Evolutionary conservation across 75 land plant genomes (phyloP).

Genomic region (Picea sitchensis): DNA sequence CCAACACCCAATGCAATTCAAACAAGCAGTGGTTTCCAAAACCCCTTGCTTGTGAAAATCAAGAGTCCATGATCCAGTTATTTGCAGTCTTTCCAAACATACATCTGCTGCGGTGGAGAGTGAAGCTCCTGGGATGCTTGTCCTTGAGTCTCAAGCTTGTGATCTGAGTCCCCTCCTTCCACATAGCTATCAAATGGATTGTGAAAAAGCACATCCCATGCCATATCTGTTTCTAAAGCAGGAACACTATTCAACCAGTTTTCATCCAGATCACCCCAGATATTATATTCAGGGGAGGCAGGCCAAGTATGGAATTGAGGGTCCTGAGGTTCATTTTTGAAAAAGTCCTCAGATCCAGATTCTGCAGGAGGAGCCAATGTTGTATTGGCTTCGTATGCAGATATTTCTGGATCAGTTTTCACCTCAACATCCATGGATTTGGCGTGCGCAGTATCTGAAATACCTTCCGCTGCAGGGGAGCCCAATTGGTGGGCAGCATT

Average conservation of each 20-base stretch:
- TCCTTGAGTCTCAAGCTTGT: not conserved
- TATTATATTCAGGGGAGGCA: not conserved
- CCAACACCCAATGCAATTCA: not conserved
- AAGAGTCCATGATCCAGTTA: not conserved
- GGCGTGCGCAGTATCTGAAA: constrained; percentile 2
- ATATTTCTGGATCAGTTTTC: not conserved
- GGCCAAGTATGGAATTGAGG: constrained; percentile 12
- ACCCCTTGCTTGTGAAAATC: not conserved
- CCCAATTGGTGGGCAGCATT: not conserved
- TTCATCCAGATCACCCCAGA: constrained; percentile 13
- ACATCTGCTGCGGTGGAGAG: constrained; percentile 7
- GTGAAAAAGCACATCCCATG: constrained; percentile 9
- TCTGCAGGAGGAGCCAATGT: not conserved
- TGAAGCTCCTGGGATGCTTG: not conserved
- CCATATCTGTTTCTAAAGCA: constrained; percentile 7
- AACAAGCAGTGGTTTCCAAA: constrained; percentile 4
- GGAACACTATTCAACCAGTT: constrained; percentile 9
- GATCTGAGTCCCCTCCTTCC: not conserved
- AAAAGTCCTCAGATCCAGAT: constrained; percentile 5
- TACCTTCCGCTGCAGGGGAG: not conserved
- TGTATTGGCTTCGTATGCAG: constrained; percentile 7
- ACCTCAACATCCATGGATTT: not conserved
- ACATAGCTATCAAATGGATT: not conserved
- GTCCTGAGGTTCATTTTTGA: constrained; percentile 6
- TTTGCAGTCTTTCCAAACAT: constrained; percentile 8